phyloP scores from a whole-genome alignment of 1,284 basidiomycete species.

The Filobasidium uniguttulatum region DNA sequence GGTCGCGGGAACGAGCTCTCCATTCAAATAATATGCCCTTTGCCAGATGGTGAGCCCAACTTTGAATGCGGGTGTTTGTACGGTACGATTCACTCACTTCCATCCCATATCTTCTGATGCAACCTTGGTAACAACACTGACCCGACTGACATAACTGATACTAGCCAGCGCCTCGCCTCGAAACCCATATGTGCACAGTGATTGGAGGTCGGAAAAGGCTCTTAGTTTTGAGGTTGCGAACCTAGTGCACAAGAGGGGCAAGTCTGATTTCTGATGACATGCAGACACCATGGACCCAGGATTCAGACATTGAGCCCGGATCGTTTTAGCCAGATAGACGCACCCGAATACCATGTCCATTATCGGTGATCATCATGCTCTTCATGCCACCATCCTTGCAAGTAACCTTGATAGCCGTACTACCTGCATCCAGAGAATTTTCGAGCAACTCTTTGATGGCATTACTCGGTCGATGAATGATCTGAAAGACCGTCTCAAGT shows the following conservation, averaged over 20 bases:
- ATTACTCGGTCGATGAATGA: slow-evolving; percentile 90
- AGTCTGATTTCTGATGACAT: slow-evolving; percentile 46
- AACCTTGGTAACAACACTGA: slow-evolving; percentile 81
- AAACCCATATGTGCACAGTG: slow-evolving; percentile 89
- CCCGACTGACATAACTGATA: slow-evolving; percentile 77
- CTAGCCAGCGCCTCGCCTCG: slow-evolving; percentile 94
- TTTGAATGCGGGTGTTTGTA: neutral
- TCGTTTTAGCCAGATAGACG: too few species aligned
- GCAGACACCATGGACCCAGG: neutral
- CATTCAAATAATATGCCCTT: slow-evolving; percentile 70
- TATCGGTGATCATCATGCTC: slow-evolving; percentile 89
- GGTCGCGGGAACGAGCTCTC: slow-evolving; percentile 45
- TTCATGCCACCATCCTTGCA: slow-evolving; percentile 95
- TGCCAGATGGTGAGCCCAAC: neutral
- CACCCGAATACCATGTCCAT: slow-evolving; percentile 85
- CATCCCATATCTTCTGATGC: slow-evolving; percentile 66
- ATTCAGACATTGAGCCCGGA: neutral
- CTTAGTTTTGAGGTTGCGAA: slow-evolving; percentile 93
- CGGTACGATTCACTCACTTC: slow-evolving; percentile 70
- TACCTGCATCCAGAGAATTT: slow-evolving; percentile 83
- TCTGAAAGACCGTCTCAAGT: slow-evolving; percentile 41
- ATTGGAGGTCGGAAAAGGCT: slow-evolving; percentile 70
- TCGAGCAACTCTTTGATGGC: slow-evolving; percentile 95
- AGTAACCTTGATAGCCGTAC: slow-evolving; percentile 72
- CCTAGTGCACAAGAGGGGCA: slow-evolving; percentile 82